Percentiles rank a stretch among this genome's conserved stretches.
Evolutionary conservation across 768 basidiomycete species (phyloP).

Genomic region (Flagelloscypha sp.): DNA sequence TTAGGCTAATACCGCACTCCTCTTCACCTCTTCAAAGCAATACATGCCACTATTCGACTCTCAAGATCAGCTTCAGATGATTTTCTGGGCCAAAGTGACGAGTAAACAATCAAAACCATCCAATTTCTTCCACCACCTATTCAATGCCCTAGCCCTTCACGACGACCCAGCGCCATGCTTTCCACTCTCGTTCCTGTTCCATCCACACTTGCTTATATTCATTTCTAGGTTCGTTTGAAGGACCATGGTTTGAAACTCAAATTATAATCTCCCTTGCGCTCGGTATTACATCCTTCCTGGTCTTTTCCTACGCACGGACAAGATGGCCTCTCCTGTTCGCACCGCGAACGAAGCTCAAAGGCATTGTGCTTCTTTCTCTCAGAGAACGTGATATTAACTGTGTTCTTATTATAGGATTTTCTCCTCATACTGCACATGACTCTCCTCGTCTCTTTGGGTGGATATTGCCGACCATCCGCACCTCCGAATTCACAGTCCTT

Average conservation of each 20-base stretch:
- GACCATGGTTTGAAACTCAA: conserved; percentile 95
- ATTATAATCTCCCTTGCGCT: conserved; percentile 68
- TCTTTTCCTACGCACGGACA: conserved; percentile 84
- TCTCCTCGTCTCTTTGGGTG: conserved; percentile 89
- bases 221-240: too few species aligned
- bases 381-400: conserved; percentile 1
- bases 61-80: too few species aligned
- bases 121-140: too few species aligned
- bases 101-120: too few species aligned
- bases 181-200: too few species aligned
- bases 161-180: too few species aligned
- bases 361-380: conserved; percentile 34
- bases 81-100: too few species aligned
- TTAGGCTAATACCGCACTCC: too few species aligned
- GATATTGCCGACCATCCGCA: conserved; percentile 87
- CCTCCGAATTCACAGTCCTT: conserved; percentile 86
- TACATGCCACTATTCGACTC: too few species aligned
- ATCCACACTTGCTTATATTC: too few species aligned
- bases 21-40: too few species aligned
- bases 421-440: conserved; percentile 86
- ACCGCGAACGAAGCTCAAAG: conserved; percentile 90
- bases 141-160: too few species aligned
- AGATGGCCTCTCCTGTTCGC: conserved; percentile 88
- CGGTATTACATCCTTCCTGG: conserved; percentile 70
- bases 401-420: conserved; percentile 56